Base-by-base conservation (phyloP, 176 grass and related monocot genomes). In the Thalia dealbata region DNA sequence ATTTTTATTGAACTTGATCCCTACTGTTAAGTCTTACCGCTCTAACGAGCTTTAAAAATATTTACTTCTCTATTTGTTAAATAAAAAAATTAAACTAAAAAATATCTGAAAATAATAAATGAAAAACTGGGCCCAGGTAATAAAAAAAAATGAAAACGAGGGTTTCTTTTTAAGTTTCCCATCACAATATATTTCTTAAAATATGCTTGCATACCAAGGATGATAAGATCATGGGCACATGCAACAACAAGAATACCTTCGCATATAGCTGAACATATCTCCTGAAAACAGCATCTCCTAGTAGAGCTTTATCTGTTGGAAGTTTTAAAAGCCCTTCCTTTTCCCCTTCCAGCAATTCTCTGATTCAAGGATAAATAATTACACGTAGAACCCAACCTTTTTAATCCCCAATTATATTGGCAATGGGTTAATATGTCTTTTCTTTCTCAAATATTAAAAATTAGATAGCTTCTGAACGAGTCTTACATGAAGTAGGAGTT, bases 401-500 rank as follows among this genome's bases (percentile, higher is more conserved):
- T 19, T 25, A 52, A 29, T 26, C 19, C 26, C 10, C 30, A 35
- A n/a, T 10, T 44, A 44, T 44, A 44, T 48, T 48, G 45, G 45
- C 11, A 4, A 8, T 10, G 45, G 11, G 45, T 0, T 13, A 48
- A 48, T 48, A 8, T 48, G 11, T 10, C 11, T 48, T 13, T 48
- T 48, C 45, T 48, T 48, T 2, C 45, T 48, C 45, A 48, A 48
- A 1, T 48, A 63, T 28, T 10, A 63, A 1, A 1, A 63, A 28
- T 63, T 3, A 63, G 61, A 68, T 68, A 30, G 51, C 16, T 54
- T 18, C 4, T 7, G 7, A 22, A 70, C 15, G 21, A 24, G 0
- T 28, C 69, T 83, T 83, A 88, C 82, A 45, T 0, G 22, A 85
- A 91, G 44, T 91, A 91, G 9, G 80, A 83, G 72, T 91, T 83